These are phyloP conservation scores for Cucumis cinereus DNA, from an alignment of 306 rosid genomes.

Conservation along the genomic window DNA sequence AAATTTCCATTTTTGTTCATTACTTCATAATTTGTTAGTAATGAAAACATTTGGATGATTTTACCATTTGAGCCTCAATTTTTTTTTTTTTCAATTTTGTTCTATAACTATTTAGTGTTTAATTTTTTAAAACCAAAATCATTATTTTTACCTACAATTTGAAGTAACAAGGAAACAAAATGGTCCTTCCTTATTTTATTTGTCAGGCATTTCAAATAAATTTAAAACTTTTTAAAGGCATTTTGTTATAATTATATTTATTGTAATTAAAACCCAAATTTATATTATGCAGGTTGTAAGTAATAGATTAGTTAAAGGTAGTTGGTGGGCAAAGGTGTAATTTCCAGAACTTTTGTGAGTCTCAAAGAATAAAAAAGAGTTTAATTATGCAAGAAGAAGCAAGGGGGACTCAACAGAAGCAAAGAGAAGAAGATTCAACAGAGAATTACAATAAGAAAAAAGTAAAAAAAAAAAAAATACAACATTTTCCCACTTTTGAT, in stretches of 20 bases:
- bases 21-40: too few relatives aligned
- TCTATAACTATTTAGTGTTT: too few relatives aligned
- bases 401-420: neutral
- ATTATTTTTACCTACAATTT: too few relatives aligned
- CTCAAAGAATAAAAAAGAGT: neutral
- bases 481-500: neutral
- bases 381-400: neutral
- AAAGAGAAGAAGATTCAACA: neutral
- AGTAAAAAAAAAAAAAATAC: neutral
- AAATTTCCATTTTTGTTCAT: too few relatives aligned
- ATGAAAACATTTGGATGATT: too few relatives aligned
- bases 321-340: neutral
- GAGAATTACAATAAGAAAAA: neutral
- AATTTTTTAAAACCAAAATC: too few relatives aligned
- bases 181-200: too few relatives aligned
- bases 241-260: neutral
- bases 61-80: too few relatives aligned
- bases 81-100: too few relatives aligned
- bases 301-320: constrained; percentile 7
- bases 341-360: neutral
- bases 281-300: constrained; percentile 43
- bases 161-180: too few relatives aligned
- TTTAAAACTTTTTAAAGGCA: too few relatives aligned
- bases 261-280: neutral
- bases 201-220: too few relatives aligned